Base-by-base conservation (phyloP, 139 green algal species). In the Coccomyxa sp. region DNA sequence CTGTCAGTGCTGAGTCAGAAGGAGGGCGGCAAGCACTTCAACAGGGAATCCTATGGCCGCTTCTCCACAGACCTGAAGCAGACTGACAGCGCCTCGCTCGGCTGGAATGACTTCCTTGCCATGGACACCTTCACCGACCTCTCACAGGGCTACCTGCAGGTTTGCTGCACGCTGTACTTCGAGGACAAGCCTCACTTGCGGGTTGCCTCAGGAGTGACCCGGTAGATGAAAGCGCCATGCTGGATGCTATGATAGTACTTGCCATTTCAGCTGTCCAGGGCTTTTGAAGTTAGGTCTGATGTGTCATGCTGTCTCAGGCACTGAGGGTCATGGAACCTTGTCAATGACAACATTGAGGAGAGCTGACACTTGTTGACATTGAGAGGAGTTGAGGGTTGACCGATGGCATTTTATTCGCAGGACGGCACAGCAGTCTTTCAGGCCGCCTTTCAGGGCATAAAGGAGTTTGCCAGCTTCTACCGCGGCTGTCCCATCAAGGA, bases 31-130 rank as follows among this genome's bases (percentile, higher is more conserved):
- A 87, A 88, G 77, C 88, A 89, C 84, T 84, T 92, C 71, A 89
- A 94, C 85, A 81, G 91, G 23, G 92, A 95, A 82, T 92, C 87
- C 38, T 95, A 94, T 86, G 92, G 92, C 21, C 88, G 92, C 59
- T 93, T 95, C 82, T 89, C 92, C 11, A 83, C 85, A 12, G 90
- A 94, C 85, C 88, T 86, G 81, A 88, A 90, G 83, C 82, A 82
- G 13, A 91, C 91, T 0, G 92, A 95, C 84, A 93, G 95, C 87
- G 92, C 91, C 79, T 88, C 76, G 59, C 89, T 95, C 58, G 91
- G 92, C 59, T 95, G 92, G 92, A 95, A 95, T 80, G 92, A 95
- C 85, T 95, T 93, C 85, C 93, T 96, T 83, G 38, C 68, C 18
- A 92, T 95, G 89, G 80, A 57, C 25, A 78, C 80, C 38, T 91